Evolutionary conservation across 257 asterid species (phyloP).

Genomic region (Solanum chmielewskii): DNA sequence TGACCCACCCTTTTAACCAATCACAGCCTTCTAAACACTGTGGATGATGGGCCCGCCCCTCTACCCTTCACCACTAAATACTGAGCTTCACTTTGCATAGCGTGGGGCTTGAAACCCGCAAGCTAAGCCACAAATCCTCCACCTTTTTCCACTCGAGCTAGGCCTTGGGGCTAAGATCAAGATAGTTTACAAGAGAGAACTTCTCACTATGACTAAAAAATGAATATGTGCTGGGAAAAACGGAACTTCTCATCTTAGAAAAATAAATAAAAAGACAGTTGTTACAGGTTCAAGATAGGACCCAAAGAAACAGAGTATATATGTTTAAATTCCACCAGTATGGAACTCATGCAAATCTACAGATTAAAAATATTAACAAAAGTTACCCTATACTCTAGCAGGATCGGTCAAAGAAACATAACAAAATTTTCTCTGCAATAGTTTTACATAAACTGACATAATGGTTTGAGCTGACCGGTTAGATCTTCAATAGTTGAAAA

Average conservation of each 20-base stretch:
- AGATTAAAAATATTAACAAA: neutral
- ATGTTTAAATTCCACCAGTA: neutral
- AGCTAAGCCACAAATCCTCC: neutral
- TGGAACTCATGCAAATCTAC: neutral
- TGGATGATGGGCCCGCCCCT: neutral
- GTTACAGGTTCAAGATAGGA: neutral
- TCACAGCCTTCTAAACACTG: neutral
- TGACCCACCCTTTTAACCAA: neutral
- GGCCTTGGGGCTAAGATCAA: neutral
- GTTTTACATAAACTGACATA: neutral
- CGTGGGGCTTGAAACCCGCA: neutral
- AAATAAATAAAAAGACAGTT: neutral
- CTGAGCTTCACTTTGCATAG: neutral
- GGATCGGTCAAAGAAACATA: neutral
- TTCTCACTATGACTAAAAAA: neutral
- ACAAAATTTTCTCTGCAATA: neutral
- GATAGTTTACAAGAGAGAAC: neutral
- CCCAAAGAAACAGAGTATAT: neutral
- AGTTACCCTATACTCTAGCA: neutral
- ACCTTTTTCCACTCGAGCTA: neutral
- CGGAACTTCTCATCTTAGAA: neutral
- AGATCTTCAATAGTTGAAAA: conserved; percentile 25
- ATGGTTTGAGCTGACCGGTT: neutral
- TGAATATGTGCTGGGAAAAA: neutral
- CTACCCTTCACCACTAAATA: neutral